Evolutionary conservation across 768 basidiomycete genomes (phyloP).

Genomic region (Imleria badia): DNA sequence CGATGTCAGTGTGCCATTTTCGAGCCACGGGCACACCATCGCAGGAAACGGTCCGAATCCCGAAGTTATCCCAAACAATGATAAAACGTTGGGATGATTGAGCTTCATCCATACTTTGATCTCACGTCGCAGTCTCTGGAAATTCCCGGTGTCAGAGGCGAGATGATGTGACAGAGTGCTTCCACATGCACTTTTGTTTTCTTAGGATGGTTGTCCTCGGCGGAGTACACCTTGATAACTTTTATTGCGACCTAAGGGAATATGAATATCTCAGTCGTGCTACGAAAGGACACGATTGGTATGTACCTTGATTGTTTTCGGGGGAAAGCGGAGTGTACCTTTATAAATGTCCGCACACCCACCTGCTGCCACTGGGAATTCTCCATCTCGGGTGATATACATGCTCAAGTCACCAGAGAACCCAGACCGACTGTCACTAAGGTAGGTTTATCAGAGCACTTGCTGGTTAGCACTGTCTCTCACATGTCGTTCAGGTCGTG

Average conservation of each 20-base stretch:
- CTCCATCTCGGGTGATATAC: not conserved
- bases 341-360: not conserved
- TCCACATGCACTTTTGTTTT: not conserved
- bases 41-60: not conserved
- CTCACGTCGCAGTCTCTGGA: slow-evolving; percentile 1
- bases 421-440: too few species aligned
- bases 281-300: not conserved
- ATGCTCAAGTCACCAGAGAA: not conserved
- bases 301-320: not conserved
- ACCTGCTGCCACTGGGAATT: not conserved
- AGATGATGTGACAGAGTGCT: not conserved
- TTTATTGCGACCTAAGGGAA: slow-evolving; percentile 1
- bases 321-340: not conserved
- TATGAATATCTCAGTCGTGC: not conserved
- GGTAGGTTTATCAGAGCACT: too few species aligned
- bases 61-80: not conserved
- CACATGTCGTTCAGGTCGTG: too few species aligned
- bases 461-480: too few species aligned
- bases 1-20: not conserved
- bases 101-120: slow-evolving; percentile 9
- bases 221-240: slow-evolving; percentile 2
- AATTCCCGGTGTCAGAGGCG: not conserved
- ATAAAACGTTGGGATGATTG: not conserved
- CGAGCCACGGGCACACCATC: slow-evolving; percentile 3
- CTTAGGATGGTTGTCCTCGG: not conserved